A percentile compares a stretch with the other conserved stretches of the same genome.
These are phyloP conservation scores for Brettanomyces anomalus DNA, from an alignment of 805 yeast species.

Conservation along the genomic window DNA sequence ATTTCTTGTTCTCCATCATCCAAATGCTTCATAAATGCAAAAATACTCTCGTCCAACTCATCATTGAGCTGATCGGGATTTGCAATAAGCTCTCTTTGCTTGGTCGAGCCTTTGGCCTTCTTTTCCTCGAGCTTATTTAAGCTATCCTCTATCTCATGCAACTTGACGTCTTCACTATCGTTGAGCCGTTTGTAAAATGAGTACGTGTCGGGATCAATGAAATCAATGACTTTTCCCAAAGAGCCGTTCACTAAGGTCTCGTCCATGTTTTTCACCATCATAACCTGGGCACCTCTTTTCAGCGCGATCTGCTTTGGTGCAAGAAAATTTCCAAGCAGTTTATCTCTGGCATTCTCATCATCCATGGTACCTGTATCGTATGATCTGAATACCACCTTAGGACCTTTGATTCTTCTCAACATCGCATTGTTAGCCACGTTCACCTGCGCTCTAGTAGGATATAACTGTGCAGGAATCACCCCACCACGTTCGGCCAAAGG, in stretches of 20 bases:
- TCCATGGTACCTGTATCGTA: slow-evolving; percentile 42
- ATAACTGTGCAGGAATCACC: slow-evolving; percentile 67
- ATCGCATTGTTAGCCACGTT: slow-evolving; percentile 52
- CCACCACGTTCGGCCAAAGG: slow-evolving; percentile 44
- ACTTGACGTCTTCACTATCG: slow-evolving; percentile 4
- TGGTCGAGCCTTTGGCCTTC: slow-evolving; percentile 10
- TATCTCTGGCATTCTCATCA: slow-evolving; percentile 34
- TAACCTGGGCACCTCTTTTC: slow-evolving; percentile 71
- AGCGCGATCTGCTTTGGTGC: slow-evolving; percentile 50
- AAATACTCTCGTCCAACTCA: slow-evolving; percentile 36
- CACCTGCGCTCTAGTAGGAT: slow-evolving; percentile 64
- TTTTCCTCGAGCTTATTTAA: slow-evolving; percentile 10
- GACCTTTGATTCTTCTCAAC: slow-evolving; percentile 37
- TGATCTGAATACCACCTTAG: slow-evolving; percentile 35
- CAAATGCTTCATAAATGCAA: slow-evolving; percentile 34
- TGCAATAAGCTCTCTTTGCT: slow-evolving; percentile 6
- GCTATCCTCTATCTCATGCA: slow-evolving; percentile 9
- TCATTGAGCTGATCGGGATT: slow-evolving; percentile 14
- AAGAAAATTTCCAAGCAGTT: slow-evolving; percentile 45
- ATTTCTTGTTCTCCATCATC: slow-evolving; percentile 3
- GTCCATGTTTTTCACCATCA: slow-evolving; percentile 73
- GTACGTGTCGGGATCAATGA: slow-evolving; percentile 41
- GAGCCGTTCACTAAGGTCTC: slow-evolving; percentile 71
- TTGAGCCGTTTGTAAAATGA: slow-evolving; percentile 26
- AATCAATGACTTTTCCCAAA: slow-evolving; percentile 49